Percentiles rank a stretch among this genome's conserved stretches.
These are phyloP conservation scores for Thalassiosira profunda DNA, from an alignment of 108 stramenopile genomes.

Conservation along the genomic window DNA sequence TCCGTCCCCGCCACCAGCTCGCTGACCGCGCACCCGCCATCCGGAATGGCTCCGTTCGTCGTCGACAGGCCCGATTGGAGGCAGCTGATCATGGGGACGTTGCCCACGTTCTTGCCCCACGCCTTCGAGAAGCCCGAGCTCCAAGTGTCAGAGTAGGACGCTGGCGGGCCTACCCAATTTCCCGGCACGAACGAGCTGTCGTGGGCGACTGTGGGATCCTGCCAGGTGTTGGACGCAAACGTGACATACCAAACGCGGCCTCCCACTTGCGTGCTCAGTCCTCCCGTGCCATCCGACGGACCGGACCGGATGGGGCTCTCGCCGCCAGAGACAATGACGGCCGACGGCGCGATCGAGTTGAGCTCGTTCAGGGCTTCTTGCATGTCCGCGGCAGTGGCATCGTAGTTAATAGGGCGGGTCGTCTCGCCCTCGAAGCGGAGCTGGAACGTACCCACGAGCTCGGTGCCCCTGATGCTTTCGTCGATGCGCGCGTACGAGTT, in stretches of 20 bases:
- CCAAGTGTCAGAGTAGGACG: conserved; percentile 70
- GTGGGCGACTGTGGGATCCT: conserved; percentile 69
- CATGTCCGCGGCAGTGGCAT: conserved; percentile 64
- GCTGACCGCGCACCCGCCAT: conserved; percentile 63
- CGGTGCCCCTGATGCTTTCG: conserved; percentile 50
- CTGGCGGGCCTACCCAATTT: conserved; percentile 71
- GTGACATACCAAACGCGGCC: conserved; percentile 84
- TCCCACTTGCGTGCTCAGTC: conserved; percentile 68
- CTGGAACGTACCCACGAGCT: conserved; percentile 77
- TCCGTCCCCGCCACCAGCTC: conserved; percentile 68
- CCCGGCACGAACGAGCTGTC: conserved; percentile 61
- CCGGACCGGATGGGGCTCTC: conserved; percentile 47
- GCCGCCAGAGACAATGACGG: conserved; percentile 66
- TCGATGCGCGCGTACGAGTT: conserved; percentile 30
- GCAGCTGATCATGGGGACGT: conserved; percentile 64
- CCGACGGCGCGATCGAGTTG: conserved; percentile 68
- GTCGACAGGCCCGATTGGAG: conserved; percentile 57
- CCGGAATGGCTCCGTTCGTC: conserved; percentile 63
- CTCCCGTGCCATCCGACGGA: conserved; percentile 37
- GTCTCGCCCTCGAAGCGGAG: conserved; percentile 79
- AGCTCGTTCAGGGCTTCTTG: conserved; percentile 73
- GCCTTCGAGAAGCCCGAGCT: conserved; percentile 76
- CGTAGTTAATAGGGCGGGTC: conserved; percentile 66
- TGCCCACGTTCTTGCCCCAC: conserved; percentile 91
- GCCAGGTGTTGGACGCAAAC: conserved; percentile 76